Percentiles rank a stretch among this genome's conserved stretches.
Conservation (phyloP, 2,329 filamentous ascomycete species). For the Calonectria naviculata region DNA sequence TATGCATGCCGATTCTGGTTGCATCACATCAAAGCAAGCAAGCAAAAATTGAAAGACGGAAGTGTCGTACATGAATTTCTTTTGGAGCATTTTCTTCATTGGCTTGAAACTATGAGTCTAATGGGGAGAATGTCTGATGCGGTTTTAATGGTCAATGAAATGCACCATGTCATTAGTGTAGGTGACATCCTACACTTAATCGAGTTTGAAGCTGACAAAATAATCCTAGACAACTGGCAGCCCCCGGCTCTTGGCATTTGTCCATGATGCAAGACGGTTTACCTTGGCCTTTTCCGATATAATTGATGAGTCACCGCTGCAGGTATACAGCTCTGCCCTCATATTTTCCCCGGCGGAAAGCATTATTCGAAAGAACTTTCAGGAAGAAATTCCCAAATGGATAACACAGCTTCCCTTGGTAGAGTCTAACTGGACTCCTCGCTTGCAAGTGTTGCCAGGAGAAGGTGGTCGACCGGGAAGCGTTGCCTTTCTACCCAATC, state of each 20-base stretch:
- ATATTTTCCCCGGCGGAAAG: slow-evolving; percentile 34
- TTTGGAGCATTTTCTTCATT: slow-evolving; percentile 24
- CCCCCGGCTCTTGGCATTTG: slow-evolving; percentile 6
- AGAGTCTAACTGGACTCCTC: background rate
- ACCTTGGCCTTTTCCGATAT: slow-evolving; percentile 8
- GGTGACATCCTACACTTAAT: background rate
- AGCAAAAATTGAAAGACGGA: slow-evolving; percentile 39
- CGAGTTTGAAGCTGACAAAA: background rate
- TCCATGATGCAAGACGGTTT: slow-evolving; percentile 31
- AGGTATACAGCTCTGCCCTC: slow-evolving; percentile 40
- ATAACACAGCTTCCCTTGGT: background rate
- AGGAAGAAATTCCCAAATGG: background rate
- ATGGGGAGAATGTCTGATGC: background rate
- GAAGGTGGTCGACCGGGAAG: background rate
- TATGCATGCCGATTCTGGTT: slow-evolving; percentile 50
- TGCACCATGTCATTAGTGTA: slow-evolving; percentile 16
- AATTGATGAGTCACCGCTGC: slow-evolving; percentile 35
- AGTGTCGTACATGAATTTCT: slow-evolving; percentile 27
- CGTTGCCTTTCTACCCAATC: background rate
- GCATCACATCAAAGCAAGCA: slow-evolving; percentile 43
- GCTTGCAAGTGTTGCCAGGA: background rate
- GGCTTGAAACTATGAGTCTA: slow-evolving; percentile 29
- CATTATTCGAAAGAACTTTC: background rate
- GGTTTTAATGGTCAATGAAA: slow-evolving; percentile 7
- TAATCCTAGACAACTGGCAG: background rate